These are phyloP conservation scores for Botryotinia calthae DNA, from an alignment of 2,329 filamentous ascomycete species.

Conservation along the genomic window DNA sequence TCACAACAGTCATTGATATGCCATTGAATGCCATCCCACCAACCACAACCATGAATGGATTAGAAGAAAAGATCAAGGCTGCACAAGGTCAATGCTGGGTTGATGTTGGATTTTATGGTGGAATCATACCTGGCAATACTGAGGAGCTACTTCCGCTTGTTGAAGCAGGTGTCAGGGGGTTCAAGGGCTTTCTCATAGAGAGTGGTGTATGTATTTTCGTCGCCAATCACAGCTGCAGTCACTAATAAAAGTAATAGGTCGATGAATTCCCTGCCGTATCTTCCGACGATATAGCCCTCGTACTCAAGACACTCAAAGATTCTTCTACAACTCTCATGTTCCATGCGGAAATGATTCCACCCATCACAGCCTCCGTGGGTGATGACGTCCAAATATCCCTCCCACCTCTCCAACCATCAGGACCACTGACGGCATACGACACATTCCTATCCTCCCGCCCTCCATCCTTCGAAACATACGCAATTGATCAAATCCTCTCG, in stretches of 20 bases:
- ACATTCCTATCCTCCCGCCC: conserved; percentile 93
- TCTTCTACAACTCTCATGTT: conserved; percentile 94
- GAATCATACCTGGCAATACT: conserved; percentile 86
- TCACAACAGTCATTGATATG: conserved; percentile 98
- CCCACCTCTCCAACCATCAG: conserved; percentile 67
- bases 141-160: conserved; percentile 76
- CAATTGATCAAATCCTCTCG: conserved; percentile 80
- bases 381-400: conserved; percentile 70
- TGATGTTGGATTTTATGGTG: conserved; percentile 97
- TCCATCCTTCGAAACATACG: conserved; percentile 85
- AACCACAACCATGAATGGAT: conserved; percentile 80
- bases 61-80: conserved; percentile 82
- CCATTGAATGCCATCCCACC: conserved; percentile 95
- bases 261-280: conserved; percentile 96
- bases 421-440: conserved; percentile 73
- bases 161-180: conserved; percentile 82
- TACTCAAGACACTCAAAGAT: conserved; percentile 77
- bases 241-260: conserved; percentile 53
- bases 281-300: conserved; percentile 71
- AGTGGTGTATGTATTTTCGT: conserved; percentile 68
- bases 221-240: not conserved
- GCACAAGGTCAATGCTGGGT: conserved; percentile 92
- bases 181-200: conserved; percentile 97
- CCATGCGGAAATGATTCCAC: conserved; percentile 97
- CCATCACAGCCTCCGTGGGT: conserved; percentile 73